Evolutionary conservation across 192 early-diverging fungal species (phyloP).

Genomic region (Coemansia sp.): DNA sequence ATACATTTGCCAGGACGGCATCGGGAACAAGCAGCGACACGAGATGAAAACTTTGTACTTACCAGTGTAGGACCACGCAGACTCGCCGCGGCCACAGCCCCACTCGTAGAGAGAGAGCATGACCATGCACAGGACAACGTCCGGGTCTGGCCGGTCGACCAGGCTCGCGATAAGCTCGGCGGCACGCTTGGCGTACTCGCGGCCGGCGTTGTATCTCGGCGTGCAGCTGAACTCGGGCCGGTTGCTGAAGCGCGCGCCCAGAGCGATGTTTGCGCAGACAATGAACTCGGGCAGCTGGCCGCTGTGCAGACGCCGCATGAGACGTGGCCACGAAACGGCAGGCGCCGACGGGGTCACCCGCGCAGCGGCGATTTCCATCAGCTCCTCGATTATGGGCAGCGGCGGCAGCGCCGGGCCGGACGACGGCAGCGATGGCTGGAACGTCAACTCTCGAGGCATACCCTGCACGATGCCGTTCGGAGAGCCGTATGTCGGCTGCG

Average conservation of each 20-base stretch:
- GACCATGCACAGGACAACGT: conserved; percentile 44
- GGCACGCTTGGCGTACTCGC: conserved; percentile 47
- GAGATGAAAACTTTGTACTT: conserved; percentile 6
- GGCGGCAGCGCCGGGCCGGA: conserved; percentile 29
- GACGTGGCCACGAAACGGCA: conserved; percentile 32
- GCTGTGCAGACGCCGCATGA: conserved; percentile 36
- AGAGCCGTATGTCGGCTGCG: conserved; percentile 3
- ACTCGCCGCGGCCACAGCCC: conserved; percentile 54
- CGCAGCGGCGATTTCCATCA: conserved; percentile 44
- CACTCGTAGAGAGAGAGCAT: conserved; percentile 53
- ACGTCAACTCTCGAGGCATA: conserved; percentile 12
- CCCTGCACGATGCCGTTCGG: conserved; percentile 7
- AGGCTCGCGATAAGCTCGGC: conserved; percentile 46
- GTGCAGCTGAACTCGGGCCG: conserved; percentile 47
- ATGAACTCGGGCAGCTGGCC: conserved; percentile 48
- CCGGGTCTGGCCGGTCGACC: conserved; percentile 48
- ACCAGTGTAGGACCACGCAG: conserved; percentile 50
- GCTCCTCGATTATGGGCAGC: conserved; percentile 38
- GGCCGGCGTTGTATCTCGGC: conserved; percentile 48
- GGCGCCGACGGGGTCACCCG: conserved; percentile 39
- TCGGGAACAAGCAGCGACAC: background rate
- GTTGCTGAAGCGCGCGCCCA: conserved; percentile 46
- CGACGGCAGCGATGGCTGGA: background rate
- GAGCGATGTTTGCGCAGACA: conserved; percentile 36
- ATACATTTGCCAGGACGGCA: no score